A percentile compares a stretch with the other conserved stretches of the same genome.
Evolutionary conservation across 257 asterid species (phyloP).

Genomic region (Catharanthus roseus): DNA sequence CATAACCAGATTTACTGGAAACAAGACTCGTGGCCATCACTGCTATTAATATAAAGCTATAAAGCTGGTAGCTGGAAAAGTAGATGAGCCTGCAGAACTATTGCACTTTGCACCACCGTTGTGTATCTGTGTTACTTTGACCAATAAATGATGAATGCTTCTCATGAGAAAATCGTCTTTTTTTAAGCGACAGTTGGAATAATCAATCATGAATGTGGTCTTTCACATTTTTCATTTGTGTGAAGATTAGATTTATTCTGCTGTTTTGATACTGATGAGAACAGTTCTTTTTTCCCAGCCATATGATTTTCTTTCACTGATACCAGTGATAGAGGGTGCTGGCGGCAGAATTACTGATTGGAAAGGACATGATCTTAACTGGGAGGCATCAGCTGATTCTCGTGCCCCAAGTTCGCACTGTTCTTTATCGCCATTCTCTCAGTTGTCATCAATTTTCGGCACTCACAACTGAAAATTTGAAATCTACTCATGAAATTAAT

Average conservation of each 20-base stretch:
- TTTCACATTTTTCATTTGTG: neutral
- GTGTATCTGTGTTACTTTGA: neutral
- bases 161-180: neutral
- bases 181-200: neutral
- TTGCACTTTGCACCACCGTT: neutral
- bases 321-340: slow-evolving; percentile 97
- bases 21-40: neutral
- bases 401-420: slow-evolving; percentile 49
- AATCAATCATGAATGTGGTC: neutral
- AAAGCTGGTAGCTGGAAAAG: neutral
- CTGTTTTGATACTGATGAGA: neutral
- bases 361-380: slow-evolving; percentile 59
- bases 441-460: neutral
- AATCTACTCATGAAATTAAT: neutral
- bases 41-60: neutral
- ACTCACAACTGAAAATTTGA: neutral
- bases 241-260: neutral
- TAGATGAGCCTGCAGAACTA: neutral
- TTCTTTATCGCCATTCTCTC: neutral
- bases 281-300: slow-evolving; percentile 51
- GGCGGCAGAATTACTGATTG: slow-evolving; percentile 93
- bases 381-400: slow-evolving; percentile 80
- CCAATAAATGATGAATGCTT: neutral
- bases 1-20: neutral
- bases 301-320: slow-evolving; percentile 85